A percentile compares a stretch with the other conserved stretches of the same genome.
These are phyloP conservation scores for Xylaria grammica DNA, from an alignment of 495 filamentous ascomycete genomes.

Conservation along the genomic window DNA sequence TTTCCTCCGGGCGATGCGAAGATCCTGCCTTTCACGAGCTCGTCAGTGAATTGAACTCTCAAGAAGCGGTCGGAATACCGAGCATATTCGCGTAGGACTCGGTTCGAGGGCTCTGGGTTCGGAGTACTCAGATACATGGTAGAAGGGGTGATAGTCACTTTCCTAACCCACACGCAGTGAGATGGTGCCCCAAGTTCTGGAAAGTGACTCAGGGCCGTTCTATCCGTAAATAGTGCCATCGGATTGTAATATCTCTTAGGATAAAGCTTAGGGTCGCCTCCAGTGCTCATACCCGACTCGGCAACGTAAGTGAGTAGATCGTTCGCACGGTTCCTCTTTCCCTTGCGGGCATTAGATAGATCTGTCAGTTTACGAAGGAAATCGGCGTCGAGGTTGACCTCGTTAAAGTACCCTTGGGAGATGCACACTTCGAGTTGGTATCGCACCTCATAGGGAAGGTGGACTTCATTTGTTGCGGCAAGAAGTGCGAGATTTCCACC, in stretches of 20 bases:
- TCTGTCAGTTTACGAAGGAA: constrained; percentile 68
- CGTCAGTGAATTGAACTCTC: constrained; percentile 90
- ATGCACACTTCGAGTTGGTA: constrained; percentile 95
- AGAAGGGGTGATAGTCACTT: constrained; percentile 81
- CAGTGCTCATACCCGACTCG: constrained; percentile 27
- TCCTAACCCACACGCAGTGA: constrained; percentile 76
- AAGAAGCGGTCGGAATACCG: constrained; percentile 79
- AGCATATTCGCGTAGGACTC: constrained; percentile 75
- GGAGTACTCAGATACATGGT: constrained; percentile 80
- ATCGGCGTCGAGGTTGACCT: constrained; percentile 68
- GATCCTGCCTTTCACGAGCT: constrained; percentile 59
- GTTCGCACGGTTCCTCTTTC: constrained; percentile 40
- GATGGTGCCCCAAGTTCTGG: constrained; percentile 62
- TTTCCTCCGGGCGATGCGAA: constrained; percentile 50
- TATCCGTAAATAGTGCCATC: constrained; percentile 71
- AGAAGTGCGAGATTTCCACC: constrained; percentile 42
- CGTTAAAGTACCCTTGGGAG: constrained; percentile 78
- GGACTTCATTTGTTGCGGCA: constrained; percentile 40
- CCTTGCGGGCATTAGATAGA: constrained; percentile 39
- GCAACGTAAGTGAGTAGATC: constrained; percentile 47
- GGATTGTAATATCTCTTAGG: constrained; percentile 69
- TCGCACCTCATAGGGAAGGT: constrained; percentile 72
- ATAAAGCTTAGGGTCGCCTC: constrained; percentile 32
- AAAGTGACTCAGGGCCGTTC: constrained; percentile 49
- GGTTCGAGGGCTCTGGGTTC: constrained; percentile 83